Percentiles rank a stretch among this genome's conserved stretches.
phyloP scores from a whole-genome alignment of 805 yeast species.

The Pichia heedii region DNA sequence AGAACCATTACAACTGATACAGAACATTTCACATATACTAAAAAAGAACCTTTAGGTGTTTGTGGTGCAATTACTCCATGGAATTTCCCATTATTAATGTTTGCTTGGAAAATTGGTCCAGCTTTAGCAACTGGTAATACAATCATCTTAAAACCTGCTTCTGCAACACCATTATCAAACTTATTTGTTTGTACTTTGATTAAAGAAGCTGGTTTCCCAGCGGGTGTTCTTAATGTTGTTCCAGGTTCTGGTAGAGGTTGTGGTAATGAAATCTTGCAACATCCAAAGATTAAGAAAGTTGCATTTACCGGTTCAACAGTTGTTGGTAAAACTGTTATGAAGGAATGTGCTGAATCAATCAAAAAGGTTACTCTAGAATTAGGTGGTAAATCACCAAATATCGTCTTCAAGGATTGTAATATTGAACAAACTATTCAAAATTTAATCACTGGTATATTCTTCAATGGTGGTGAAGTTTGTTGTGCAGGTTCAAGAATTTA shows the following conservation, averaged over 20 bases:
- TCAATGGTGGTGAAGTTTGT: constrained; percentile 77
- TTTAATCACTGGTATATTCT: constrained; percentile 61
- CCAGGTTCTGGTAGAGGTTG: constrained; percentile 69
- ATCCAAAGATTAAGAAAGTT: constrained; percentile 62
- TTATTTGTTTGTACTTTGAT: constrained; percentile 51
- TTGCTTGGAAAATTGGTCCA: constrained; percentile 74
- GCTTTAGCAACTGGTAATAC: constrained; percentile 74
- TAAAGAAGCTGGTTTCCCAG: constrained; percentile 63
- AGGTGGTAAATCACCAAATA: constrained; percentile 79
- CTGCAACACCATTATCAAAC: constrained; percentile 69
- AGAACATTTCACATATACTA: constrained; percentile 54
- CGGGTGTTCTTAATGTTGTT: constrained; percentile 65
- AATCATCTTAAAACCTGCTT: constrained; percentile 65
- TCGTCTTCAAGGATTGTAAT: constrained; percentile 64
- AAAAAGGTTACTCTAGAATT: constrained; percentile 75
- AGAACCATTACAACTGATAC: constrained; percentile 54
- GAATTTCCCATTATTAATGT: constrained; percentile 78
- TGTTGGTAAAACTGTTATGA: constrained; percentile 64
- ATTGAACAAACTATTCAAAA: constrained; percentile 39
- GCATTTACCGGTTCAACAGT: constrained; percentile 80
- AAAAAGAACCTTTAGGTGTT: constrained; percentile 70
- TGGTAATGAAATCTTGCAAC: constrained; percentile 63
- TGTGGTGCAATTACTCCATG: constrained; percentile 82
- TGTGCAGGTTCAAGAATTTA: constrained; percentile 76
- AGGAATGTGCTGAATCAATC: constrained; percentile 60